These are phyloP conservation scores for Salvia rosmarinus DNA, from an alignment of 257 asterid species.

Conservation along the genomic window DNA sequence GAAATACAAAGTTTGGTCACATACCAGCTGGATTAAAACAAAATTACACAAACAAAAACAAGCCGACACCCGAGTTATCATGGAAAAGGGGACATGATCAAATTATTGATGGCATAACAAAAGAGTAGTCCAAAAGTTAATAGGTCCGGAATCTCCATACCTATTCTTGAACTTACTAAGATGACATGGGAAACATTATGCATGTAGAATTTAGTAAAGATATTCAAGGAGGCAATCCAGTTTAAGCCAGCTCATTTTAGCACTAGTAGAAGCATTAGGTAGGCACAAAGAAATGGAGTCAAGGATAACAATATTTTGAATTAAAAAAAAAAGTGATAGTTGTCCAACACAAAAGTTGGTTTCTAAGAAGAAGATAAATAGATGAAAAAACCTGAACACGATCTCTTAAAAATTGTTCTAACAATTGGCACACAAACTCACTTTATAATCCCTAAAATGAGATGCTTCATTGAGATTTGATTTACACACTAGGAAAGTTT, in stretches of 20 bases:
- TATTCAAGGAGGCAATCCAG: constrained; percentile 18
- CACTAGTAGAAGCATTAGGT: constrained; percentile 17
- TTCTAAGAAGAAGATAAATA: constrained; percentile 9
- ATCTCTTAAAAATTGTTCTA: constrained; percentile 11
- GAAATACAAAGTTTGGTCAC: constrained; percentile 56
- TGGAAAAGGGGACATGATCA: constrained; percentile 10
- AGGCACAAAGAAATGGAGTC: neutral
- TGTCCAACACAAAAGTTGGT: constrained; percentile 8
- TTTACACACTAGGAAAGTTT: neutral
- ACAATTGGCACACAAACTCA: neutral
- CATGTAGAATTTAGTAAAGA: constrained; percentile 11
- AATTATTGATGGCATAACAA: neutral
- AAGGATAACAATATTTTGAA: neutral
- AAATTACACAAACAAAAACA: constrained; percentile 10
- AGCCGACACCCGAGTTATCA: neutral
- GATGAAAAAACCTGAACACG: neutral
- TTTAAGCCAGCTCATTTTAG: constrained; percentile 1
- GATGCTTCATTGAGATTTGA: constrained; percentile 6
- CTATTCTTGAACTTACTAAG: constrained; percentile 5
- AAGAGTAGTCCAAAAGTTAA: constrained; percentile 3
- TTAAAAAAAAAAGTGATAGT: neutral
- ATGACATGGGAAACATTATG: neutral
- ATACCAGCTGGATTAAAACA: constrained; percentile 28
- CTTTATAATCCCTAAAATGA: constrained; percentile 2
- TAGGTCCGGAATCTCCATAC: neutral